Evolutionary conservation across 2,329 filamentous ascomycete species (phyloP).

Genomic region (Fusarium bactridioides): DNA sequence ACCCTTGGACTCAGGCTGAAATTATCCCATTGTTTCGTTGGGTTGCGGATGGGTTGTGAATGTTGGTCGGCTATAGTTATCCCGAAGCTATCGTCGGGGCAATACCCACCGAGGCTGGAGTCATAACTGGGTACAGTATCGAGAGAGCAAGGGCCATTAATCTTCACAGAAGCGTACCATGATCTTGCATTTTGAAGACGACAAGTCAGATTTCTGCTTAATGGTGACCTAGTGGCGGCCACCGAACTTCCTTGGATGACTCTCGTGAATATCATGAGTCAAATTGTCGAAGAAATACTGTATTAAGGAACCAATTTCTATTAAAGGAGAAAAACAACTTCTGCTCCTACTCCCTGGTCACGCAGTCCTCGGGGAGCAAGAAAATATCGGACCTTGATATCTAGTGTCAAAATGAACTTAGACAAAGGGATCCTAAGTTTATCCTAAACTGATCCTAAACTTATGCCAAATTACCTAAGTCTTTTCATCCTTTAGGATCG

Average conservation of each 20-base stretch:
- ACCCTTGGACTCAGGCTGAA: neutral
- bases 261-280: neutral
- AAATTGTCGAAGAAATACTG: neutral
- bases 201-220: neutral
- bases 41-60: neutral
- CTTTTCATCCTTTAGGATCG: neutral
- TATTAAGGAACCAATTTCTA: neutral
- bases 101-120: neutral
- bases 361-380: neutral
- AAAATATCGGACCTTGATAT: neutral
- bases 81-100: neutral
- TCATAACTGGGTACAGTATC: neutral
- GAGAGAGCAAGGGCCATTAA: neutral
- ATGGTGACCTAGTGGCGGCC: neutral
- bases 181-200: neutral
- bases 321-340: neutral
- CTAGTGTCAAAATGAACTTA: neutral
- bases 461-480: neutral
- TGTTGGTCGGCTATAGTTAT: neutral
- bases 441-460: neutral
- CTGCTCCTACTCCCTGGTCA: neutral
- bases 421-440: neutral
- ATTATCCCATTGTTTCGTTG: neutral
- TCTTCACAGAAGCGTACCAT: neutral
- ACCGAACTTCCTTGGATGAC: neutral